A percentile compares a stretch with the other conserved stretches of the same genome.
phyloP scores from a whole-genome alignment of 2,329 filamentous ascomycete species.

The Cyphellophora attinorum region DNA sequence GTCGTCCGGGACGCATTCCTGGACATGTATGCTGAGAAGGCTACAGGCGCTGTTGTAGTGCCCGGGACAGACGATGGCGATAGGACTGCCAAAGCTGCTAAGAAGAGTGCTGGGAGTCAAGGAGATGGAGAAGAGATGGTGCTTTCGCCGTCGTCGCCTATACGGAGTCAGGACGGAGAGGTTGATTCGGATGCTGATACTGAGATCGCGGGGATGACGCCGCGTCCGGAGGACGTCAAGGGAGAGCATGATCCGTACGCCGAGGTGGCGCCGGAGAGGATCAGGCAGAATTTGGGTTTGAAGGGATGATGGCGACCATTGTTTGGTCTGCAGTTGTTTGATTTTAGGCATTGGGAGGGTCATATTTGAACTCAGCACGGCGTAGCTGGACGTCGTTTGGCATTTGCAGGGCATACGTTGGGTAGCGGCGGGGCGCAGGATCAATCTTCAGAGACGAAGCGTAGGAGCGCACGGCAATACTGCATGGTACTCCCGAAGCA shows the following conservation, averaged over 20 bases:
- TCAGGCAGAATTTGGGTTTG: constrained; percentile 2
- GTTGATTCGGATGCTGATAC: not conserved
- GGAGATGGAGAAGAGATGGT: no score
- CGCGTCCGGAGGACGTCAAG: not conserved
- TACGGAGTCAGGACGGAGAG: not conserved
- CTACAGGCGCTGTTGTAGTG: constrained; percentile 10
- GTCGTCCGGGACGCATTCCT: constrained; percentile 68
- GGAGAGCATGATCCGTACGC: constrained; percentile 14
- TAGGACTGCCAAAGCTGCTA: not conserved
- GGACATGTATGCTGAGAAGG: constrained; percentile 43
- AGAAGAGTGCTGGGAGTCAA: not conserved
- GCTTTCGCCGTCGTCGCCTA: no score
- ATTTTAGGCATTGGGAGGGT: not conserved
- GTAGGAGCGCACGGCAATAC: no score
- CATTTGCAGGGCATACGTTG: no score
- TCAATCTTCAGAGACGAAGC: no score
- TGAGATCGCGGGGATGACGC: not conserved
- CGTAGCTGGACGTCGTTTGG: not conserved
- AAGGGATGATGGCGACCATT: not conserved
- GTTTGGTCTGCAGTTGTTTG: not conserved
- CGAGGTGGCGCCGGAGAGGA: constrained; percentile 13
- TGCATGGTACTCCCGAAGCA: no score
- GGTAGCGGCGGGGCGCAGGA: no score
- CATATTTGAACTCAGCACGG: not conserved
- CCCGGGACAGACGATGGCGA: not conserved